phyloP scores from a whole-genome alignment of 352 stramenopile genomes.

The Globisporangium echinulatum region DNA sequence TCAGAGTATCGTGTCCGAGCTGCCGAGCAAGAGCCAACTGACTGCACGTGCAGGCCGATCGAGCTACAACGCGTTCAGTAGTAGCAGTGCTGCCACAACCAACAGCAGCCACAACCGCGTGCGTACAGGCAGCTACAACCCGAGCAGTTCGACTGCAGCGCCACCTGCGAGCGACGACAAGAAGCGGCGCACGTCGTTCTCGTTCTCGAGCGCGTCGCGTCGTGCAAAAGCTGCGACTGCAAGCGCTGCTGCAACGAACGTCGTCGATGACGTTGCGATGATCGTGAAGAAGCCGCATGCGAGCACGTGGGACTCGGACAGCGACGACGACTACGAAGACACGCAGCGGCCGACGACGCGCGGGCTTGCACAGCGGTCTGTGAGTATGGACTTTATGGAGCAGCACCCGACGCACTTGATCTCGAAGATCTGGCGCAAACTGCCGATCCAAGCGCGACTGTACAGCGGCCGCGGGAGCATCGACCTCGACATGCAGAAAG shows the following conservation, averaged over 20 bases:
- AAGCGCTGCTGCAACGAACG: slow-evolving; percentile 20
- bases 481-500: slow-evolving; percentile 55
- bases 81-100: not conserved
- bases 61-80: slow-evolving; percentile 4
- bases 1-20: slow-evolving; percentile 12
- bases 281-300: slow-evolving; percentile 43
- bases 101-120: slow-evolving; percentile 4
- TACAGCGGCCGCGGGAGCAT: slow-evolving; percentile 42
- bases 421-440: slow-evolving; percentile 75
- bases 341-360: slow-evolving; percentile 48
- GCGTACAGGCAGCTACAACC: slow-evolving; percentile 12
- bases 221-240: slow-evolving; percentile 16
- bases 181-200: slow-evolving; percentile 32
- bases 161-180: slow-evolving; percentile 22
- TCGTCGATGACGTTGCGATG: slow-evolving; percentile 40
- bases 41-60: slow-evolving; percentile 3
- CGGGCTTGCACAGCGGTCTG: slow-evolving; percentile 50
- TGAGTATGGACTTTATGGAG: slow-evolving; percentile 80
- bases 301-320: slow-evolving; percentile 61
- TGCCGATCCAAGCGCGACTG: slow-evolving; percentile 65
- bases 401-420: slow-evolving; percentile 66
- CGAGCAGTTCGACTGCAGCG: not conserved
- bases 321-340: slow-evolving; percentile 67
- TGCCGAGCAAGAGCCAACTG: slow-evolving; percentile 10
- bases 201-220: slow-evolving; percentile 25